These are phyloP conservation scores for Yamadazyma ubonensis DNA, from an alignment of 805 yeast species.

Conservation along the genomic window DNA sequence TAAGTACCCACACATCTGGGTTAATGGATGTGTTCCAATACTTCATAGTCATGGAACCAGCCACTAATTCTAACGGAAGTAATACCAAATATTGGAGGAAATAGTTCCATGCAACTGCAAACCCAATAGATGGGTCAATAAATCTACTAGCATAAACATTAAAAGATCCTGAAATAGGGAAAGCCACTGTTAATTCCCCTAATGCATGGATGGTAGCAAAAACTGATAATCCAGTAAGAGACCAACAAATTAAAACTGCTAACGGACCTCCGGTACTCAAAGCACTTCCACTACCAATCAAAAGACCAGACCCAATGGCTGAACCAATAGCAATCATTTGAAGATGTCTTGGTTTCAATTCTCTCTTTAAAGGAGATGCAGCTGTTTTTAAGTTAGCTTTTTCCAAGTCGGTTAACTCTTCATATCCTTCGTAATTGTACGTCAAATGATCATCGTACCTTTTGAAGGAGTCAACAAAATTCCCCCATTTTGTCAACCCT, in stretches of 20 bases:
- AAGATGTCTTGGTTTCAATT: conserved; percentile 35
- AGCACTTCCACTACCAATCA: conserved; percentile 42
- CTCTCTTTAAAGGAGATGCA: conserved; percentile 35
- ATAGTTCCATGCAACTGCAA: conserved; percentile 73
- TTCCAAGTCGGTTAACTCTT: conserved; percentile 34
- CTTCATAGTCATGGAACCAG: conserved; percentile 54
- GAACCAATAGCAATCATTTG: conserved; percentile 47
- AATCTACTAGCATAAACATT: conserved; percentile 60
- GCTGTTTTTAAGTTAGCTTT: conserved; percentile 41
- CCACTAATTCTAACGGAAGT: conserved; percentile 64
- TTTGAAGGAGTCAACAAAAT: conserved; percentile 51
- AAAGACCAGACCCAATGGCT: conserved; percentile 44
- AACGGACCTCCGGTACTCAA: conserved; percentile 40
- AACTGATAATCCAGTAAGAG: conserved; percentile 35
- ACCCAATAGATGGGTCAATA: conserved; percentile 68
- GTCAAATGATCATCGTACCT: conserved; percentile 22
- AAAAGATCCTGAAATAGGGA: conserved; percentile 43
- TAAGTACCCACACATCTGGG: conserved; percentile 61
- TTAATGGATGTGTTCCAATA: conserved; percentile 53
- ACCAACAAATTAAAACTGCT: conserved; percentile 40
- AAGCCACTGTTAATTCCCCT: conserved; percentile 47
- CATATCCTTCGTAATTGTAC: conserved; percentile 19
- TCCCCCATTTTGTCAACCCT: conserved; percentile 33
- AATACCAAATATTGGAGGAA: conserved; percentile 57
- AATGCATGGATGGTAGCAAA: conserved; percentile 42